phyloP scores from a whole-genome alignment of 805 yeast species.

The Saturnispora silvae region DNA sequence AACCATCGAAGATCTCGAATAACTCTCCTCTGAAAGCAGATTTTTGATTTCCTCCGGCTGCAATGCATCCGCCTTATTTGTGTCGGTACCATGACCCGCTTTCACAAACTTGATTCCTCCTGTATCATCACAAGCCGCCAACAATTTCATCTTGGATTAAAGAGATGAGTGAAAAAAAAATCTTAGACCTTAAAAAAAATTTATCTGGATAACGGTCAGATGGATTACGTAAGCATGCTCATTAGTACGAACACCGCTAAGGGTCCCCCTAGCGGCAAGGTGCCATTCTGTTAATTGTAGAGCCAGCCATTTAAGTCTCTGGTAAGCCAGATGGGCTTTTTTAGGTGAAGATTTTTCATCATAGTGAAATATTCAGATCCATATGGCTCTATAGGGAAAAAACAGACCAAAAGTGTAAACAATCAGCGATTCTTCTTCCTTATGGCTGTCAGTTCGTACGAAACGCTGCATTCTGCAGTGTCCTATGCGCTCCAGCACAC shows the following conservation, averaged over 20 bases:
- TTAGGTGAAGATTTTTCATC: too few species aligned
- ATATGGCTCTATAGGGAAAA: too few species aligned
- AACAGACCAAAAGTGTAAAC: too few species aligned
- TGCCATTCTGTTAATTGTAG: too few species aligned
- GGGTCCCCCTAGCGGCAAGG: too few species aligned
- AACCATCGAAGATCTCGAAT: slow-evolving; percentile 27
- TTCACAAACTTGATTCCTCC: slow-evolving; percentile 56
- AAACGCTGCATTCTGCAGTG: slow-evolving; percentile 25
- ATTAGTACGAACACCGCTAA: too few species aligned
- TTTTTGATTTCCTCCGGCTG: slow-evolving; percentile 48
- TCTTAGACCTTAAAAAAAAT: neutral
- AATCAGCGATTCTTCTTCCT: too few species aligned
- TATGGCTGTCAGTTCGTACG: slow-evolving; percentile 15
- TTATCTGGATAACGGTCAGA: too few species aligned
- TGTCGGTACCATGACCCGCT: slow-evolving; percentile 65
- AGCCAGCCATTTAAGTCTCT: too few species aligned
- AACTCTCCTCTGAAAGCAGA: slow-evolving; percentile 15
- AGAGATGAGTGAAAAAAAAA: slow-evolving; percentile 1
- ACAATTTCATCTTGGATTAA: slow-evolving; percentile 40
- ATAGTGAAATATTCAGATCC: too few species aligned
- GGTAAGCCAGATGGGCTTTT: too few species aligned
- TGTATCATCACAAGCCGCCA: slow-evolving; percentile 56
- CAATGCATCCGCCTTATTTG: slow-evolving; percentile 55
- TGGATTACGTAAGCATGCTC: too few species aligned
- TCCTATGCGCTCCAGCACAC: slow-evolving; percentile 32